Percentiles rank a stretch among this genome's conserved stretches.
phyloP scores from a whole-genome alignment of 805 yeast genomes.

The Brettanomyces bruxellensis region DNA sequence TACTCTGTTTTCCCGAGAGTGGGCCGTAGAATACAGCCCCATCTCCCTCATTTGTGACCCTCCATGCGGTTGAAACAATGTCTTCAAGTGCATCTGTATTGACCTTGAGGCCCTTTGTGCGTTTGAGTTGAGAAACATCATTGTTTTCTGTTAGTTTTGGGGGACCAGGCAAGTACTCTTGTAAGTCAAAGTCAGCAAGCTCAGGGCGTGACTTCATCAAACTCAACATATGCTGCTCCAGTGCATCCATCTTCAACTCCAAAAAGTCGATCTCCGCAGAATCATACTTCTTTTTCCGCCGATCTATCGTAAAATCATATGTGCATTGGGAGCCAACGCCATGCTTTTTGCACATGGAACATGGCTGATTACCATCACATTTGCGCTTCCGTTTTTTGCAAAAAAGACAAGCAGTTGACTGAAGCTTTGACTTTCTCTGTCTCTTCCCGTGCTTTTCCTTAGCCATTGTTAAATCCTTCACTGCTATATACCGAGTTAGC shows the following conservation, averaged over 20 bases:
- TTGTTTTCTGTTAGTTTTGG: slow-evolving; percentile 10
- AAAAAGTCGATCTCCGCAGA: slow-evolving; percentile 23
- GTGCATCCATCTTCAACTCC: slow-evolving; percentile 20
- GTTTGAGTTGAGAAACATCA: slow-evolving; percentile 2
- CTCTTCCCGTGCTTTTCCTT: neutral
- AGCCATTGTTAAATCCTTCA: too few relatives aligned
- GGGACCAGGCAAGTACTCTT: slow-evolving; percentile 6
- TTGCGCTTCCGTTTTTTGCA: slow-evolving; percentile 16
- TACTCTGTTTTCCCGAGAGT: slow-evolving; percentile 25
- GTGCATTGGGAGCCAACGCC: slow-evolving; percentile 12
- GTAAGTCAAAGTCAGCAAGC: slow-evolving; percentile 6
- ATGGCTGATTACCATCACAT: slow-evolving; percentile 20
- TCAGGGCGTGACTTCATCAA: slow-evolving; percentile 15
- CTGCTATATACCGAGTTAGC: too few relatives aligned
- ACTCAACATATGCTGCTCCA: slow-evolving; percentile 19
- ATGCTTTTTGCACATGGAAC: slow-evolving; percentile 15
- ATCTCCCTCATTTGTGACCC: slow-evolving; percentile 21
- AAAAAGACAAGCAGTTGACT: slow-evolving; percentile 4
- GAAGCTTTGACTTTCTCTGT: neutral
- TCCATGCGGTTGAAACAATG: slow-evolving; percentile 25
- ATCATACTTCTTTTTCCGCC: slow-evolving; percentile 23
- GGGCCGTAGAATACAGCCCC: slow-evolving; percentile 28
- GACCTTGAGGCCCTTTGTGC: slow-evolving; percentile 7
- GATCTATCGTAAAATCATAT: slow-evolving; percentile 16
- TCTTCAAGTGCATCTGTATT: slow-evolving; percentile 25